Evolutionary conservation across 352 stramenopile genomes (phyloP).

Genomic region (Paralagenidium karlingii): DNA sequence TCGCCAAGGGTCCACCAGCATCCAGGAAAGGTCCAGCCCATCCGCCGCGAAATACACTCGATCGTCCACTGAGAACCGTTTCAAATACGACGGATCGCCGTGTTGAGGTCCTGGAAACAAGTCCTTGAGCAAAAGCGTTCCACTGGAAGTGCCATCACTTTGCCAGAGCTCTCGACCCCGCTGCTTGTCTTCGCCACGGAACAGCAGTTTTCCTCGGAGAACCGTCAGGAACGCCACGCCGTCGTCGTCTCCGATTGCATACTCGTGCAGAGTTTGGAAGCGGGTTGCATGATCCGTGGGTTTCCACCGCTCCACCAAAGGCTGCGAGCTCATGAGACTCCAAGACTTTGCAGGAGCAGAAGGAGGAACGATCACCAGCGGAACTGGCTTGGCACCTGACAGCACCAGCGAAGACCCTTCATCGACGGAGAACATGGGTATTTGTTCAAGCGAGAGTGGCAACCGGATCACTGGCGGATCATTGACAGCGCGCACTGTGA

Average conservation of each 20-base stretch:
- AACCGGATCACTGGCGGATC: constrained; percentile 22
- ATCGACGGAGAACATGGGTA: constrained; percentile 22
- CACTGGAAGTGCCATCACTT: constrained; percentile 45
- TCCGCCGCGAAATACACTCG: constrained; percentile 74
- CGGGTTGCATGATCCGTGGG: constrained; percentile 11
- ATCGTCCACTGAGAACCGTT: constrained; percentile 33
- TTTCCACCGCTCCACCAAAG: too few relatives aligned
- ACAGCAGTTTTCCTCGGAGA: constrained; percentile 12
- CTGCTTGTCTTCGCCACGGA: constrained; percentile 10
- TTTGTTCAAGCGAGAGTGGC: constrained; percentile 17
- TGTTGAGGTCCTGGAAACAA: constrained; percentile 20
- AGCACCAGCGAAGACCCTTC: constrained; percentile 24
- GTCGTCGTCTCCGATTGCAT: constrained; percentile 2
- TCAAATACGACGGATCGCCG: constrained; percentile 23
- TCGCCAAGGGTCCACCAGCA: constrained; percentile 11
- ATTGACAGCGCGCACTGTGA: constrained; percentile 21
- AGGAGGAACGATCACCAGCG: constrained; percentile 4
- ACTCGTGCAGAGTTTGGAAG: constrained; percentile 8
- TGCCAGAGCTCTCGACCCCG: constrained; percentile 60
- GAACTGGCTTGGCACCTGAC: constrained; percentile 11
- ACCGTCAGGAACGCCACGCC: constrained; percentile 11
- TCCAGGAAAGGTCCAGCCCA: constrained; percentile 58
- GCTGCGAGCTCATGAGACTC: constrained; percentile 16
- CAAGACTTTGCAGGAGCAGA: constrained; percentile 1
- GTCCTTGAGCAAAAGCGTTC: constrained; percentile 58